Evolutionary conservation across 78 protist genomes (phyloP).

Genomic region (Capsaspora owczarzaki): DNA sequence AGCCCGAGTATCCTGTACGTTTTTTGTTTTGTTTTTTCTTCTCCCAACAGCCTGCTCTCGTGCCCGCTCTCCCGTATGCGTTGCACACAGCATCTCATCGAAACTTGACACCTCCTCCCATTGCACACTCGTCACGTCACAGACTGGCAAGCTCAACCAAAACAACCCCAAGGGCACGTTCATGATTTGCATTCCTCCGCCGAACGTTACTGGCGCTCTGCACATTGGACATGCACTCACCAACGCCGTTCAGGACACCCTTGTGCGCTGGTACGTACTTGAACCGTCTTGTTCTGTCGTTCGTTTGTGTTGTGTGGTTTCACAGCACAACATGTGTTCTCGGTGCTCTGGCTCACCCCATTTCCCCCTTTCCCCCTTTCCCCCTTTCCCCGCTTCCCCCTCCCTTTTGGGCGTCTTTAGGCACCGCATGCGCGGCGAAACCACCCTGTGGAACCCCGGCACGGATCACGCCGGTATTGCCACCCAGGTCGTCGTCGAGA

Average conservation of each 20-base stretch:
- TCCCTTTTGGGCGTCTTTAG: neutral
- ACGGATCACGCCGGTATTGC: constrained; percentile 98
- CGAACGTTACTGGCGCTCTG: constrained; percentile 98
- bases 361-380: neutral
- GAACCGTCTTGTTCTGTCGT: neutral
- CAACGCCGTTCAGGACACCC: constrained; percentile 74
- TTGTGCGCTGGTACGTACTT: constrained; percentile 55
- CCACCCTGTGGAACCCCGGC: constrained; percentile 93
- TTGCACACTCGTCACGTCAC: too few relatives aligned
- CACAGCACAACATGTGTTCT: neutral
- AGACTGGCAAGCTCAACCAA: too few relatives aligned
- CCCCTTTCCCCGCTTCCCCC: neutral
- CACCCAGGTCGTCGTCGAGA: constrained; percentile 94
- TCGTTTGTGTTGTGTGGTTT: constrained; percentile 5
- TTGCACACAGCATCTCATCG: too few relatives aligned
- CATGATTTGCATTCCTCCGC: constrained; percentile 95
- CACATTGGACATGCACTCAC: constrained; percentile 99
- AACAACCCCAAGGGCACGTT: constrained; percentile 52
- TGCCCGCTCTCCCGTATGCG: too few relatives aligned
- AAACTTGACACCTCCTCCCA: too few relatives aligned
- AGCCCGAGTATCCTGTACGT: constrained; percentile 41
- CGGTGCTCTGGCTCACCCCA: neutral
- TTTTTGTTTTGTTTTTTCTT: neutral
- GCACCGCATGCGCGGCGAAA: constrained; percentile 88
- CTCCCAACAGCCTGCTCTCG: neutral